Base-by-base conservation (phyloP, 306 rosid species). In the Arachis stenosperma region DNA sequence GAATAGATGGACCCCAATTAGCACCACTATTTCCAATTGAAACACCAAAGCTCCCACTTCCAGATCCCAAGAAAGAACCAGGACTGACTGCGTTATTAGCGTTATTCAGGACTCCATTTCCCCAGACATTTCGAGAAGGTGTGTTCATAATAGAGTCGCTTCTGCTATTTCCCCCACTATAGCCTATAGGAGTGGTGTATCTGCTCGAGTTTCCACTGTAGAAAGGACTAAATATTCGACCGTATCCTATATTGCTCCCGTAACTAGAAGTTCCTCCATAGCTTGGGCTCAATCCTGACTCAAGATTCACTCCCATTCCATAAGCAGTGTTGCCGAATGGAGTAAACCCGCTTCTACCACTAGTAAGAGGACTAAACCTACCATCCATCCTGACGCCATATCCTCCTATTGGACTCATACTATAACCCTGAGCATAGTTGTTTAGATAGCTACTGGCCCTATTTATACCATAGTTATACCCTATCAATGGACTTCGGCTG, bases 371-470 rank as follows among this genome's bases (percentile, higher is more conserved):
- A 82, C 76, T 87, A 83, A 88, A 88, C 88, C 99, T 87, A 73
- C 95, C 90, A 71, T 91, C 96, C 89, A 86, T 84, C 81, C 97
- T 81, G 65, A 83, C 80, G 71, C 98, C 98, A 59, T 85, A 88
- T 71, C 97, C 90, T 82, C 99, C 98, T 10, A 86, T 52, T 5
- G 96, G 90, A 82, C 86, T 88, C 86, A 88, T 85, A 74, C 87
- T 89, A 83, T 80, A 94, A 74, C 97, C 83, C 75, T 89, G 98
- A 69, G 84, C 87, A 81, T 86, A 88, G 77, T 78, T 88, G 85
- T 88, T 91, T 15, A 90, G 88, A 78, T 85, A 86, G 85, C 79
- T 84, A 84, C 71, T 88, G 61, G 95, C 86, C 79, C 99, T 88
- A 78, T 80, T 84, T 79, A 85, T 83, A 83, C 93, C 82, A 81